phyloP scores from a whole-genome alignment of 345 rosid species.

The Eucalyptus globulus region DNA sequence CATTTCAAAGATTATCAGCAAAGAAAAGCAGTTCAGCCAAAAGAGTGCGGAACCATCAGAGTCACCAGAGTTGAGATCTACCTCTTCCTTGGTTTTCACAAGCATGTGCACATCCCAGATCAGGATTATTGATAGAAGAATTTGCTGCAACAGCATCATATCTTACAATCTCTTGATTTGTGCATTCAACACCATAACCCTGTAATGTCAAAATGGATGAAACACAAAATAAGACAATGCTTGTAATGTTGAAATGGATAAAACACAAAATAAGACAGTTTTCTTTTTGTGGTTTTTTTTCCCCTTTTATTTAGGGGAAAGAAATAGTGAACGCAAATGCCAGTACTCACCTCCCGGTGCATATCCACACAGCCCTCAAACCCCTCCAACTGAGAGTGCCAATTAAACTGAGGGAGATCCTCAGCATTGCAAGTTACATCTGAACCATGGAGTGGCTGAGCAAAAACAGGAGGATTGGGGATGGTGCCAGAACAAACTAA shows the following conservation, averaged over 20 bases:
- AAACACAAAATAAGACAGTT: not conserved
- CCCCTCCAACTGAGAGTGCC: rapidly evolving
- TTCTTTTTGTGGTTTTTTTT: rapidly evolving
- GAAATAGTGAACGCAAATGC: not conserved
- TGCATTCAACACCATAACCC: not conserved
- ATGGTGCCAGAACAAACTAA: not conserved
- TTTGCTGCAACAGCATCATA: not conserved
- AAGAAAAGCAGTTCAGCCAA: not conserved
- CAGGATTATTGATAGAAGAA: not conserved
- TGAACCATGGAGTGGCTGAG: not conserved
- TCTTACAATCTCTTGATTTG: not conserved
- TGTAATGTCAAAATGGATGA: not conserved
- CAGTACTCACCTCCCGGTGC: not conserved
- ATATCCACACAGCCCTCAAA: not conserved
- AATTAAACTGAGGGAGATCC: rapidly evolving
- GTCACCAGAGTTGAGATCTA: not conserved
- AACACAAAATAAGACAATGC: not conserved
- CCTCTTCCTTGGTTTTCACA: not conserved
- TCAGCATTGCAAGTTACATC: rapidly evolving
- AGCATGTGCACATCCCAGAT: not conserved
- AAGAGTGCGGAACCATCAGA: not conserved
- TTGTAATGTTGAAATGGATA: no score
- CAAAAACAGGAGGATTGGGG: not conserved
- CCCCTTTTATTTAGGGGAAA: not conserved
- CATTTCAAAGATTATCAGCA: not conserved